A percentile compares a stretch with the other conserved stretches of the same genome.
phyloP scores from a whole-genome alignment of 768 basidiomycete genomes.

The Sporobolomyces roseus region DNA sequence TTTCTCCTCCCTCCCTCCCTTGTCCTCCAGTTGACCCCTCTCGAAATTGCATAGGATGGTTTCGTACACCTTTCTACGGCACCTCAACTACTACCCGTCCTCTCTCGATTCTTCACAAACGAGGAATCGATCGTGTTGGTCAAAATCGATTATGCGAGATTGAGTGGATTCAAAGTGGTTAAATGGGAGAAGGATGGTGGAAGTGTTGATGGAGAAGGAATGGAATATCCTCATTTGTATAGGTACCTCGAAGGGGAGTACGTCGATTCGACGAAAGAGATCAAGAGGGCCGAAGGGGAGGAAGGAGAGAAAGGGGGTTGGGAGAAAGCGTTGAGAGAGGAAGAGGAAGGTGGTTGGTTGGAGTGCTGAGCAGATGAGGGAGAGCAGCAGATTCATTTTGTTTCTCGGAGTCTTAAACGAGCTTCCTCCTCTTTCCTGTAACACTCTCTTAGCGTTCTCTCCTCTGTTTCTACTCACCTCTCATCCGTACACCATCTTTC shows the following conservation, averaged over 20 bases:
- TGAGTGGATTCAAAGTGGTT: slow-evolving; percentile 47
- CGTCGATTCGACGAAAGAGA: slow-evolving; percentile 47
- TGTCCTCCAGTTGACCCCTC: not conserved
- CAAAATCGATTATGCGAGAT: slow-evolving; percentile 44
- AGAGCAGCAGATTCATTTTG: no score
- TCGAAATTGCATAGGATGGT: slow-evolving; percentile 44
- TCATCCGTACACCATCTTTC: not conserved
- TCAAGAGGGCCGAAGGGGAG: slow-evolving; percentile 36
- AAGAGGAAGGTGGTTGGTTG: no score
- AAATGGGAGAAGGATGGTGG: slow-evolving; percentile 44
- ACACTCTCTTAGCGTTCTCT: no score
- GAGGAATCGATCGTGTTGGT: slow-evolving; percentile 46
- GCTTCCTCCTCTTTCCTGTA: no score
- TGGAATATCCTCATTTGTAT: slow-evolving; percentile 49
- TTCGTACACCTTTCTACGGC: slow-evolving; percentile 49
- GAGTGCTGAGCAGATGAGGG: no score
- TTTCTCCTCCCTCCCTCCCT: not conserved
- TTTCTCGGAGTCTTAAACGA: no score
- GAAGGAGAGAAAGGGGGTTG: not conserved
- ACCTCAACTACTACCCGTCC: slow-evolving; percentile 40
- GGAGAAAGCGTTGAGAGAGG: no score
- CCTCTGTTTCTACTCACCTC: no score
- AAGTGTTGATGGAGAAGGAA: no score
- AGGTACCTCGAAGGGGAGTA: slow-evolving; percentile 49
- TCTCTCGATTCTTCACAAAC: slow-evolving; percentile 48